phyloP scores from a whole-genome alignment of 108 stramenopile genomes.

The Cyclotella atomus region DNA sequence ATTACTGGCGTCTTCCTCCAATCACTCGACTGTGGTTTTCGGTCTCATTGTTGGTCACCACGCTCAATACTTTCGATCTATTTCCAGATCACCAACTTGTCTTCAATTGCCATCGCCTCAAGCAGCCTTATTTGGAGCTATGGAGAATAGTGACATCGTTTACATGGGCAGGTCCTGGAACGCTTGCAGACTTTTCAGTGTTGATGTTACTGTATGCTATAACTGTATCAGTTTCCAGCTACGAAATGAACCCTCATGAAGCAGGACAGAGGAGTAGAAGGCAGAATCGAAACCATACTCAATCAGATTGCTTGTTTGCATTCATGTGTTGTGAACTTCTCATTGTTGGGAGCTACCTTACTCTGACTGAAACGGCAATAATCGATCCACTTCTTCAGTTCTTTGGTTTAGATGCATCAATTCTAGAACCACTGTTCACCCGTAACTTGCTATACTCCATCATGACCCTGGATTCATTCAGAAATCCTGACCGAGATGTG shows the following conservation, averaged over 20 bases:
- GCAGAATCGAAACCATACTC: slow-evolving; percentile 4
- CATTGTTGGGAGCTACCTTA: slow-evolving; percentile 30
- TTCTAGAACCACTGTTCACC: slow-evolving; percentile 36
- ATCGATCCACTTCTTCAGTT: background rate
- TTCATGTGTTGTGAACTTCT: slow-evolving; percentile 26
- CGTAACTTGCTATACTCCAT: slow-evolving; percentile 42
- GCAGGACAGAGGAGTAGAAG: slow-evolving; percentile 7
- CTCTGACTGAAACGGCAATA: slow-evolving; percentile 29
- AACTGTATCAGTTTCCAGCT: slow-evolving; percentile 11
- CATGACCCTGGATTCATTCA: slow-evolving; percentile 24
- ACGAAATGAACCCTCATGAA: slow-evolving; percentile 40
- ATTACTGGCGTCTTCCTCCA: slow-evolving; percentile 31
- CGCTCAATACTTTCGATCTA: slow-evolving; percentile 30
- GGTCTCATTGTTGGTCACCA: slow-evolving; percentile 22
- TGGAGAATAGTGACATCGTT: slow-evolving; percentile 46
- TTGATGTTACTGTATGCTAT: slow-evolving; percentile 43
- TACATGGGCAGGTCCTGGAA: slow-evolving; percentile 39
- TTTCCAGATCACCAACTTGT: slow-evolving; percentile 31
- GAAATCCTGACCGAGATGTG: slow-evolving; percentile 23
- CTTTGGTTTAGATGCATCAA: background rate
- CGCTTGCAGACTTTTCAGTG: slow-evolving; percentile 26
- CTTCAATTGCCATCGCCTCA: slow-evolving; percentile 25
- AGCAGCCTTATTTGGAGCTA: slow-evolving; percentile 36
- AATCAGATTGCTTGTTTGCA: slow-evolving; percentile 36
- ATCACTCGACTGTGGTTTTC: slow-evolving; percentile 38